Evolutionary conservation across 345 rosid species (phyloP).

Genomic region (Syzygium aromaticum): DNA sequence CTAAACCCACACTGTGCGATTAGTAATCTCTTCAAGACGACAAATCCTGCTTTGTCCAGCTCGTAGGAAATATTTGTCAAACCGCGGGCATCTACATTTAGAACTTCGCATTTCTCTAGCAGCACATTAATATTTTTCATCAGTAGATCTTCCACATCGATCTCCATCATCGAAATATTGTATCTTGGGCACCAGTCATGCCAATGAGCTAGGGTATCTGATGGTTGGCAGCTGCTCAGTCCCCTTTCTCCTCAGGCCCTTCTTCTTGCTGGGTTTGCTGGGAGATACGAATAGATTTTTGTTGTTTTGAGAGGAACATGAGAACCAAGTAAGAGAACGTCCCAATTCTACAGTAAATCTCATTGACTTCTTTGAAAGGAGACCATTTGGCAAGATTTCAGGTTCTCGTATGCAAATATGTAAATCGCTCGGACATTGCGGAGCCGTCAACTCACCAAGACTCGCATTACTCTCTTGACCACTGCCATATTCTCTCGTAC

Average conservation of each 20-base stretch:
- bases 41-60: not conserved
- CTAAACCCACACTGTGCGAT: fast-evolving
- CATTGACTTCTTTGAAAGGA: too few relatives aligned
- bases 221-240: fast-evolving
- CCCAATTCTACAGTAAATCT: fast-evolving
- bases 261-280: fast-evolving
- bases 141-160: not conserved
- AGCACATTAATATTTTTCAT: not conserved
- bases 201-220: fast-evolving
- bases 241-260: not conserved
- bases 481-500: not conserved
- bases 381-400: not conserved
- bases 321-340: fast-evolving
- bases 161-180: fast-evolving
- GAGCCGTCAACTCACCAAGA: not conserved
- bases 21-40: fast-evolving
- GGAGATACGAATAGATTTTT: too few relatives aligned
- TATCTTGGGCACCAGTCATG: fast-evolving
- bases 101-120: fast-evolving
- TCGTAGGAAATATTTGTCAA: fast-evolving
- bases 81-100: fast-evolving
- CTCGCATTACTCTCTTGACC: not conserved
- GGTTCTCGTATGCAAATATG: fast-evolving
- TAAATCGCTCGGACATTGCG: fast-evolving
- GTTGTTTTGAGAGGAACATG: fast-evolving